These are phyloP conservation scores for Mycosphaerella sp. DNA, from an alignment of 2,329 filamentous ascomycete genomes.

Conservation along the genomic window DNA sequence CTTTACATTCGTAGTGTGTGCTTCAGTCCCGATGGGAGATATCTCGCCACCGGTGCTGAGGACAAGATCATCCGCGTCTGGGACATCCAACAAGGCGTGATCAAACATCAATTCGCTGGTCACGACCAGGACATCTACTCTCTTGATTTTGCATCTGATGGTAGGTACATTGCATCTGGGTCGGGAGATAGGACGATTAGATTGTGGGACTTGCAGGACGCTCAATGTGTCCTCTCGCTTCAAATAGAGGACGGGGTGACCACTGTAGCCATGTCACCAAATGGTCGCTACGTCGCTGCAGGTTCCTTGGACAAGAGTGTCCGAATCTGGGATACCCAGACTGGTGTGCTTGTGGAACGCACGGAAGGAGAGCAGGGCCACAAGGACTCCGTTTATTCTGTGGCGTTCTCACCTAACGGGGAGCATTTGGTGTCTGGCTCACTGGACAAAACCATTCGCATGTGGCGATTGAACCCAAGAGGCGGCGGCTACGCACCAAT, in stretches of 20 bases:
- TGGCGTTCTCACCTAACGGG: constrained; percentile 90
- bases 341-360: constrained; percentile 79
- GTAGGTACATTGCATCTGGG: constrained; percentile 88
- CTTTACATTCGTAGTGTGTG: constrained; percentile 97
- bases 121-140: constrained; percentile 99
- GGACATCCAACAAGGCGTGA: constrained; percentile 79
- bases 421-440: constrained; percentile 90
- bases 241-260: constrained; percentile 96
- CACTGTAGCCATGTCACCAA: constrained; percentile 93
- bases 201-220: constrained; percentile 89
- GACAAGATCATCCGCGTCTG: constrained; percentile 97
- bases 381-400: constrained; percentile 94
- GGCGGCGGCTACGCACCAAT: constrained; percentile 37
- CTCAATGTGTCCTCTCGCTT: constrained; percentile 73
- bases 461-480: constrained; percentile 83
- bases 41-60: constrained; percentile 90
- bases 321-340: constrained; percentile 88
- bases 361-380: constrained; percentile 90
- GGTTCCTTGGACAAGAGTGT: constrained; percentile 97
- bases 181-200: constrained; percentile 92
- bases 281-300: constrained; percentile 88
- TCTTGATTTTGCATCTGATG: constrained; percentile 88
- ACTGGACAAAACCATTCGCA: constrained; percentile 97
- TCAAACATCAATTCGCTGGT: constrained; percentile 89
- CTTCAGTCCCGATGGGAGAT: constrained; percentile 94